Evolutionary conservation across 78 protist genomes (phyloP).

Genomic region (Polysphondylium violaceum): DNA sequence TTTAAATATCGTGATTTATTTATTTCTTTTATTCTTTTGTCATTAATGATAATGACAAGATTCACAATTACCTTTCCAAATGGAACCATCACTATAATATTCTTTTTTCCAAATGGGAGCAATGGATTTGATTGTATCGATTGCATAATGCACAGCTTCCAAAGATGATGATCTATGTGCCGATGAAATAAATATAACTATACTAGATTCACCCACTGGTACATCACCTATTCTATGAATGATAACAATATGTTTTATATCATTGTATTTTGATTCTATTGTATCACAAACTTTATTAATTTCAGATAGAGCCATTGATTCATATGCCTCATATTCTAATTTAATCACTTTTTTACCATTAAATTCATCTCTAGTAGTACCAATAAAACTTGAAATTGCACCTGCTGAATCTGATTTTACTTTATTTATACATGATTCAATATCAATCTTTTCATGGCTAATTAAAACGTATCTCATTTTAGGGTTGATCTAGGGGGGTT

Average conservation of each 20-base stretch:
- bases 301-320: conserved; percentile 81
- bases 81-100: conserved; percentile 49
- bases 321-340: conserved; percentile 86
- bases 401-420: conserved; percentile 54
- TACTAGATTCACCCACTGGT: conserved; percentile 77
- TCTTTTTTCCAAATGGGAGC: conserved; percentile 92
- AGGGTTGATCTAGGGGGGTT: no score
- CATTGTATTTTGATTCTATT: neutral
- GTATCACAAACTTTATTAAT: conserved; percentile 36
- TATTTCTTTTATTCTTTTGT: no score
- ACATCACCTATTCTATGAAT: conserved; percentile 74
- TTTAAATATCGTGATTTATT: no score
- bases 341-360: conserved; percentile 58
- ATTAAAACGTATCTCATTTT: no score
- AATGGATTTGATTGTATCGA: conserved; percentile 82
- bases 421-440: no score
- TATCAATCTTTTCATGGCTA: no score
- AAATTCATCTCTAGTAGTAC: conserved; percentile 79
- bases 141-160: conserved; percentile 75
- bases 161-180: conserved; percentile 79
- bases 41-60: conserved; percentile 66
- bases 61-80: conserved; percentile 86
- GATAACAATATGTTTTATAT: conserved; percentile 44
- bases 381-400: conserved; percentile 74
- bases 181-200: conserved; percentile 69